Evolutionary conservation across 2,329 filamentous ascomycete genomes (phyloP), one percentile per base, ranked within the genome.

Genomic region (Chaetomium sp.): DNA sequence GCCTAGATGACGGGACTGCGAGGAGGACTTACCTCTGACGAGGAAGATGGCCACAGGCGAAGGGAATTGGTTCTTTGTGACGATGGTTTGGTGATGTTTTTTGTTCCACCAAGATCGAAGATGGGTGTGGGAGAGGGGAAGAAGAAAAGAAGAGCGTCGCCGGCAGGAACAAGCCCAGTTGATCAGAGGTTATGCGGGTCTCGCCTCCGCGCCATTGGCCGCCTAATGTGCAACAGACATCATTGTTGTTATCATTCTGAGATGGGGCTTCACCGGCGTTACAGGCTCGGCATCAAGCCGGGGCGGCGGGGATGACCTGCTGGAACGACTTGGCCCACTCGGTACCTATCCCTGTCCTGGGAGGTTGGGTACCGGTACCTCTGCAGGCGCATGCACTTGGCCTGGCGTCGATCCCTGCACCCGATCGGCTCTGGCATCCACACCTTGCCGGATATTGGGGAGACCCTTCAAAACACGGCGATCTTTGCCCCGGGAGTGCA

Each of bases 151-250:
- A 51, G 21, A 33, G n/a, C 29, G 29, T 13, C 42, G 25, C 27
- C 16, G 9, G 53, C 12, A 50, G 51, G 31, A 62, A 56, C 56
- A 42, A 8, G n/a, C 6, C 35, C 2, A 16, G 6, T 6, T 16
- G 3, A 3, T 42, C 38, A 42, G 16, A 42, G 19, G 33, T 21
- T 10, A 50, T n/a, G 42, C 60, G 60, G 60, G 53, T 62, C 53
- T 42, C 12, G 23, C 8, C 25, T 58, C 25, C 42, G 42, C 21
- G 31, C 27, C 21, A 60, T 60, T 60, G 21, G 57, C 57, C 57
- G 47, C 47, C 45, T 49, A 4, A 31, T 59, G n/a, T 58, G n/a
- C 19, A 16, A 35, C 29, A 3, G n/a, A 31, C 13, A 29, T 27
- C 6, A 21, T n/a, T 27, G 3, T 21, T 42, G 54, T 45, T 16